These are phyloP conservation scores for Amaranthus tricolor DNA, from an alignment of 179 eudicot genomes.

Conservation along the genomic window DNA sequence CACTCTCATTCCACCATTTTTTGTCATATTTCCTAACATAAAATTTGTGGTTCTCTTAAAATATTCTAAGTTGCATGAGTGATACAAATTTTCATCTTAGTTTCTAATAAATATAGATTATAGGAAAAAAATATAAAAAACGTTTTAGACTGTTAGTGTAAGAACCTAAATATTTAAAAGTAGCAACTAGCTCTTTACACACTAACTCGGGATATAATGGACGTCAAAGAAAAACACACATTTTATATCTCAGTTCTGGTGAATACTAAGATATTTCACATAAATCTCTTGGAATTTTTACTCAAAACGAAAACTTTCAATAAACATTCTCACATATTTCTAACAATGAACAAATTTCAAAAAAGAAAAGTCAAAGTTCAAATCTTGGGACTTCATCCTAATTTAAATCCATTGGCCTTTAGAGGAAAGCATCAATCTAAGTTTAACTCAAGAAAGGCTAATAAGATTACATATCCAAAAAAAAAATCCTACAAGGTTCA, in stretches of 20 bases:
- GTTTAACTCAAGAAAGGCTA: background rate
- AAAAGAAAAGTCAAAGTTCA: background rate
- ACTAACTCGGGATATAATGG: background rate
- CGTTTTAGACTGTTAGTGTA: background rate
- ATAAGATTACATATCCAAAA: background rate
- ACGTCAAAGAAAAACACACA: background rate
- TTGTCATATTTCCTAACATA: no score
- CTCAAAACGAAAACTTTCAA: background rate
- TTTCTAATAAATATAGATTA: background rate
- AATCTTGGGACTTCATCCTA: background rate
- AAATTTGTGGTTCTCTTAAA: no score
- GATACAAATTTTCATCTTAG: background rate
- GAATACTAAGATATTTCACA: background rate
- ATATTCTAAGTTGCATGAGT: no score
- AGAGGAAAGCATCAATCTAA: background rate
- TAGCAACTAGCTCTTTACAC: background rate
- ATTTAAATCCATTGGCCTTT: background rate
- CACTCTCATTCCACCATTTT: no score
- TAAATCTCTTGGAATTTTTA: background rate
- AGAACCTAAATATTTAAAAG: no score
- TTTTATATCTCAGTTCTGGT: background rate
- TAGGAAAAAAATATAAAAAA: background rate
- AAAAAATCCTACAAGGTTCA: background rate
- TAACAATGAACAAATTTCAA: background rate
- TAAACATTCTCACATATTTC: background rate